Evolutionary conservation across 495 filamentous ascomycete genomes (phyloP).

Genomic region (Neurospora sp.): DNA sequence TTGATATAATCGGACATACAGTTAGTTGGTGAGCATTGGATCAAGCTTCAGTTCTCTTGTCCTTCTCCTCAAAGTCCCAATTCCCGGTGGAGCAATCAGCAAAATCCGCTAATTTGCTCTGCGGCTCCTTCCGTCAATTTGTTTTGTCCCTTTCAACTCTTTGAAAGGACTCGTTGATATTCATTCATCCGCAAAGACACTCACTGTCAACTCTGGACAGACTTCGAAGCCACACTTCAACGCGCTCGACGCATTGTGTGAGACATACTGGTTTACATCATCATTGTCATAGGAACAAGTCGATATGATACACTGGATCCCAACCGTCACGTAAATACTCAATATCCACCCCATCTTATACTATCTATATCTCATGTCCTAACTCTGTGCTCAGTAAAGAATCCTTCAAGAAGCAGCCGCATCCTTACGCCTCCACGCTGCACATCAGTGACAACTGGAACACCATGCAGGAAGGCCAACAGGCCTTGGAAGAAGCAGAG

Average conservation of each 20-base stretch:
- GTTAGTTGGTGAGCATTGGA: background rate
- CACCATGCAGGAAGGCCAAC: background rate
- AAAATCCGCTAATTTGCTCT: background rate
- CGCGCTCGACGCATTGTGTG: background rate
- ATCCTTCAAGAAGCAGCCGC: background rate
- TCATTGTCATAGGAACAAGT: background rate
- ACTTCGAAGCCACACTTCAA: background rate
- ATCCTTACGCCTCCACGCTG: background rate
- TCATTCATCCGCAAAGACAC: background rate
- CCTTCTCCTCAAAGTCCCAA: background rate
- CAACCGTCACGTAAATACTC: background rate
- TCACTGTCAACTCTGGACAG: background rate
- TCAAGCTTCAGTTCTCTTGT: background rate
- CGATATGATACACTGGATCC: background rate
- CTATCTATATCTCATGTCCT: background rate
- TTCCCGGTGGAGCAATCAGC: background rate
- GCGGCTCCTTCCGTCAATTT: background rate
- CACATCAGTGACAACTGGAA: background rate
- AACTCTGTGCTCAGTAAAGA: background rate
- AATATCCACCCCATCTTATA: background rate
- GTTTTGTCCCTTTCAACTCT: background rate
- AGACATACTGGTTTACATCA: background rate
- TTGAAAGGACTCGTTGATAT: background rate
- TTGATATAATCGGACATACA: background rate
- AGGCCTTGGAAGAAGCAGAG: background rate